A percentile compares a stretch with the other conserved stretches of the same genome.
phyloP scores from a whole-genome alignment of 169 alveolate genomes.

The Perkinsus olseni region DNA sequence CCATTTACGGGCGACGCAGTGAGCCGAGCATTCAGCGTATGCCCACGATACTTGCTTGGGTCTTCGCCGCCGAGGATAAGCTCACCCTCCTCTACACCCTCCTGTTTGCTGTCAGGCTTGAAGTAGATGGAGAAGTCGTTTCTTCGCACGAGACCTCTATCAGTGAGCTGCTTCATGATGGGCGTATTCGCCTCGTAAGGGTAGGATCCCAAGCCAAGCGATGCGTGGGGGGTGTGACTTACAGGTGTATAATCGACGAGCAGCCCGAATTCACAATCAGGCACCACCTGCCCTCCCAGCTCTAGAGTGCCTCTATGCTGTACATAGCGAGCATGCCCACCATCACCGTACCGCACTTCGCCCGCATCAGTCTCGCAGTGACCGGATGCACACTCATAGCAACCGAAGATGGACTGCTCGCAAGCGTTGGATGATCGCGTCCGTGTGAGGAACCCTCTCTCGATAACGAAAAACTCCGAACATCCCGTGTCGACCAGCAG shows the following conservation, averaged over 20 bases:
- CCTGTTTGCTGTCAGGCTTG: background rate
- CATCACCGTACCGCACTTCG: background rate
- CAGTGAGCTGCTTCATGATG: background rate
- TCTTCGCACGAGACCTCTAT: background rate
- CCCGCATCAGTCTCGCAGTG: background rate
- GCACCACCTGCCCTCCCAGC: background rate
- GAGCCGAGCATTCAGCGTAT: background rate
- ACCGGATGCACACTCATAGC: background rate
- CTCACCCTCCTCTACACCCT: background rate
- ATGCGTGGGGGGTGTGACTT: background rate
- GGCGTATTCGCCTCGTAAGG: background rate
- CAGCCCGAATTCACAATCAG: background rate
- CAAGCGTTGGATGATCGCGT: background rate
- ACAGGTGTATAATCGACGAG: background rate
- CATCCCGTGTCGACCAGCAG: background rate
- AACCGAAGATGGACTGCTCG: background rate
- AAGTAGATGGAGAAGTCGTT: background rate
- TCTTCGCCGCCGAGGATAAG: background rate
- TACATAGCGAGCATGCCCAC: background rate
- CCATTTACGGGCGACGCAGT: background rate
- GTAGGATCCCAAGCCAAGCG: background rate
- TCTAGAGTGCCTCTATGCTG: background rate
- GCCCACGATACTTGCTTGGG: background rate
- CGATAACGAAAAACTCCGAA: background rate
- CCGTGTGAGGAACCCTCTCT: background rate